phyloP scores from a whole-genome alignment of 164 flowering plant species.

The Saururus chinensis region DNA sequence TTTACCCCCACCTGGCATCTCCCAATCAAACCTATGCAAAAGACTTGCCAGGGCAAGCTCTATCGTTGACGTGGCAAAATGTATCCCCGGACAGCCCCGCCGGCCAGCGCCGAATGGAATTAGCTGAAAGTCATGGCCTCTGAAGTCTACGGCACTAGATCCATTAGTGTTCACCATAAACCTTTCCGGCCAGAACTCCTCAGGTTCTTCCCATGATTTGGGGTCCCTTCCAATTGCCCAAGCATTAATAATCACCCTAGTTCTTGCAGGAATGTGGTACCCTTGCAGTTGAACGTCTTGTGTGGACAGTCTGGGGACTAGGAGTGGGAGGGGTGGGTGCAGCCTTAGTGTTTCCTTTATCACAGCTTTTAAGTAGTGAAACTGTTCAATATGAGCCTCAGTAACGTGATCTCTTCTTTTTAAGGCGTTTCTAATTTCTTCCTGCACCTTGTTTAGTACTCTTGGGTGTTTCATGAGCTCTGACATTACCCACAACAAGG shows the following conservation, averaged over 20 bases:
- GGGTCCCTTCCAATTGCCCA: slow-evolving; percentile 14
- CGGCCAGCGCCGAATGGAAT: slow-evolving; percentile 11
- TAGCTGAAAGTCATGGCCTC: slow-evolving; percentile 4
- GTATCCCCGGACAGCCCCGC: slow-evolving; percentile 8
- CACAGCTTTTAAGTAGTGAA: slow-evolving; percentile 21
- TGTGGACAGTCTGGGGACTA: slow-evolving; percentile 3
- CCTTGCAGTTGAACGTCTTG: neutral
- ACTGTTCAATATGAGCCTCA: slow-evolving; percentile 15
- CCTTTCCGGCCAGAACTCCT: slow-evolving; percentile 6
- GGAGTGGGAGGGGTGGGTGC: slow-evolving; percentile 7
- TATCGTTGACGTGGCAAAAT: neutral
- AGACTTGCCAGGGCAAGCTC: slow-evolving; percentile 30
- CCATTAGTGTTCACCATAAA: neutral
- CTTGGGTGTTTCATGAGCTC: slow-evolving; percentile 25
- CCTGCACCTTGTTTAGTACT: slow-evolving; percentile 20
- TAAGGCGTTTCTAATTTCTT: slow-evolving; percentile 9
- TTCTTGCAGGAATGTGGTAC: slow-evolving; percentile 7
- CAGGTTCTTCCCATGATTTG: slow-evolving; percentile 5
- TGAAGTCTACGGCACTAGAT: neutral
- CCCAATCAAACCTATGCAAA: slow-evolving; percentile 22
- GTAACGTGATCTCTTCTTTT: slow-evolving; percentile 9
- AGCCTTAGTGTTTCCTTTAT: slow-evolving; percentile 12
- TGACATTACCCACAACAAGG: slow-evolving; percentile 31
- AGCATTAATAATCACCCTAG: slow-evolving; percentile 9
- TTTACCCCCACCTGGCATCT: slow-evolving; percentile 49